Conservation (phyloP, 805 yeast genomes). For the Millerozyma acaciae region DNA sequence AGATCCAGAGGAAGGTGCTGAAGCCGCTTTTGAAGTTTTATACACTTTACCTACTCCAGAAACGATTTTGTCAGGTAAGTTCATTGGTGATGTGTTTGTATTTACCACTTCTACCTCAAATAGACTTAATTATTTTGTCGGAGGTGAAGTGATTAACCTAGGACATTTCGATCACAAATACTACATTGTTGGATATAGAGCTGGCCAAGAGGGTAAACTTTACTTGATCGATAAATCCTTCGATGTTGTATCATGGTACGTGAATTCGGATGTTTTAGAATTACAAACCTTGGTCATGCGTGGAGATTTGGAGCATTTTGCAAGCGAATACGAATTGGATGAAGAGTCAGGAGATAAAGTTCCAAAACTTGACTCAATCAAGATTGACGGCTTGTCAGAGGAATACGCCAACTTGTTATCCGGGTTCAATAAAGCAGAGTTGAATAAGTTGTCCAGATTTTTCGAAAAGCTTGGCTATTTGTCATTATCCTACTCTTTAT, state of each 20-base stretch:
- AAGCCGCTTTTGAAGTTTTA: constrained; percentile 77
- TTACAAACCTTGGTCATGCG: constrained; percentile 94
- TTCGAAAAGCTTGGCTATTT: constrained; percentile 88
- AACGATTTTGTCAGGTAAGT: constrained; percentile 79
- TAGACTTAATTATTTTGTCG: constrained; percentile 90
- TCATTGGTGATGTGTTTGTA: constrained; percentile 96
- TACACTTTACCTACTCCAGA: constrained; percentile 71
- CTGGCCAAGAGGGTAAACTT: constrained; percentile 78
- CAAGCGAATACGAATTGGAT: constrained; percentile 24
- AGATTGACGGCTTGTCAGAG: constrained; percentile 57
- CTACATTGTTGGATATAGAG: constrained; percentile 84
- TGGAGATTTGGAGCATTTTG: constrained; percentile 79
- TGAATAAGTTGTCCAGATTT: constrained; percentile 81
- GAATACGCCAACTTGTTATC: constrained; percentile 49
- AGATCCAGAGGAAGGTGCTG: constrained; percentile 85
- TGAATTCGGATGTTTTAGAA: constrained; percentile 84
- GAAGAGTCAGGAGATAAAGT: constrained; percentile 36
- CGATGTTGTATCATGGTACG: constrained; percentile 72
- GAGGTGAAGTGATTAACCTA: constrained; percentile 87
- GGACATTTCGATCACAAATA: constrained; percentile 88
- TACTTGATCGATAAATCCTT: constrained; percentile 90
- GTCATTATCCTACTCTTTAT: constrained; percentile 76
- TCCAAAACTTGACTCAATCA: constrained; percentile 33
- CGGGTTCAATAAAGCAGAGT: constrained; percentile 60
- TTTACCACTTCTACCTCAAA: constrained; percentile 78